These are phyloP conservation scores for Triticum aestivum DNA, from an alignment of 176 grass and related monocot species.

Conservation along the genomic window DNA sequence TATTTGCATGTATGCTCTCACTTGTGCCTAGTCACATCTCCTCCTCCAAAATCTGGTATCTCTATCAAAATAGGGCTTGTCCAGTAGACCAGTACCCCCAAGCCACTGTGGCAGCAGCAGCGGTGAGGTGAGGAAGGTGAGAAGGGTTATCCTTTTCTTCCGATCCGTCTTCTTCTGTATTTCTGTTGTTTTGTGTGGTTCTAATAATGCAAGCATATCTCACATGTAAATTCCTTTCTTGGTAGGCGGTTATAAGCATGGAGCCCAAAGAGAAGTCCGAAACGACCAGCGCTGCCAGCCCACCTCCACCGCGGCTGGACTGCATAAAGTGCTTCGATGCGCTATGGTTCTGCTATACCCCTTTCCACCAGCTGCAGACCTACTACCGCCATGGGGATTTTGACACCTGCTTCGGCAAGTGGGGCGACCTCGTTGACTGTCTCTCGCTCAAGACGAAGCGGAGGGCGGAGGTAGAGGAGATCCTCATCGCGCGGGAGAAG, in stretches of 20 bases:
- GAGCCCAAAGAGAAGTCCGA: constrained; percentile 26
- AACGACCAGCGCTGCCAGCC: not conserved
- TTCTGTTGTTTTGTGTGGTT: not conserved
- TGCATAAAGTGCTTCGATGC: constrained; percentile 87
- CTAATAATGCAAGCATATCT: not conserved
- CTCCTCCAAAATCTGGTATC: no score
- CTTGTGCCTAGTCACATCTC: no score
- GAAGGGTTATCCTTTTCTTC: not conserved
- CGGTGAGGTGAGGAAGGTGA: no score
- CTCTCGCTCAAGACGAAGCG: constrained; percentile 73
- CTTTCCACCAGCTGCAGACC: constrained; percentile 83
- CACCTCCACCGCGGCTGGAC: constrained; percentile 18
- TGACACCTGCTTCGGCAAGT: constrained; percentile 81
- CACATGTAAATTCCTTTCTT: not conserved
- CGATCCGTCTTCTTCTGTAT: not conserved
- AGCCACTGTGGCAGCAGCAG: not conserved
- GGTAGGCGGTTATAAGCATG: constrained; percentile 16
- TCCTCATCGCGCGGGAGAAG: constrained; percentile 64
- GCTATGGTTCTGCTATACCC: constrained; percentile 98
- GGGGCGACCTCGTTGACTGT: constrained; percentile 77
- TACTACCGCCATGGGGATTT: constrained; percentile 82
- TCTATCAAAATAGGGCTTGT: no score
- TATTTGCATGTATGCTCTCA: no score
- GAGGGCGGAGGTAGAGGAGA: constrained; percentile 54
- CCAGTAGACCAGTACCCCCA: no score